phyloP scores from a whole-genome alignment of 2,329 filamentous ascomycete species.

The Xylariaceae sp. region DNA sequence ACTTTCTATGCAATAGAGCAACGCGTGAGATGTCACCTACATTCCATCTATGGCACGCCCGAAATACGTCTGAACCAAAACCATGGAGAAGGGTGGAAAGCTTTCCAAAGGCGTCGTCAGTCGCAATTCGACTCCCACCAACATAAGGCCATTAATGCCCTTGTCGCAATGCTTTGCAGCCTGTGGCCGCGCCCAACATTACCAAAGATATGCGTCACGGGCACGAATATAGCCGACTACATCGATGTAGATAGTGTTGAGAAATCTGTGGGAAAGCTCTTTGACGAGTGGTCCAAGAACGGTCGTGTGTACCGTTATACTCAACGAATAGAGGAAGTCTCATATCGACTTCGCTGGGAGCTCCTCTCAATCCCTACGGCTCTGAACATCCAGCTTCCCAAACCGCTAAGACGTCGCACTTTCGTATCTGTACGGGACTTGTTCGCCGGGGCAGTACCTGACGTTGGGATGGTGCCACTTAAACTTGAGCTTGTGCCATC shows the following conservation, averaged over 20 bases:
- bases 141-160: not conserved
- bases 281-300: not conserved
- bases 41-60: not conserved
- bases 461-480: not conserved
- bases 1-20: not conserved
- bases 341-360: not conserved
- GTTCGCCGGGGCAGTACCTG: slow-evolving; percentile 2
- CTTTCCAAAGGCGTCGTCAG: not conserved
- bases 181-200: slow-evolving; percentile 6
- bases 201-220: not conserved
- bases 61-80: not conserved
- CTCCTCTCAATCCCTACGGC: not conserved
- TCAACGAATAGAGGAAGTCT: not conserved
- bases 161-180: not conserved
- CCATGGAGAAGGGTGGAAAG: not conserved
- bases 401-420: not conserved
- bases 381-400: not conserved
- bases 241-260: not conserved
- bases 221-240: not conserved
- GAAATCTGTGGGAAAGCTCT: not conserved
- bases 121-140: not conserved
- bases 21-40: too few relatives aligned
- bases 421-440: slow-evolving; percentile 11
- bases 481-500: not conserved
- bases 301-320: not conserved